These are phyloP conservation scores for Cercophora newfieldiana DNA, from an alignment of 495 filamentous ascomycete species.

Conservation along the genomic window DNA sequence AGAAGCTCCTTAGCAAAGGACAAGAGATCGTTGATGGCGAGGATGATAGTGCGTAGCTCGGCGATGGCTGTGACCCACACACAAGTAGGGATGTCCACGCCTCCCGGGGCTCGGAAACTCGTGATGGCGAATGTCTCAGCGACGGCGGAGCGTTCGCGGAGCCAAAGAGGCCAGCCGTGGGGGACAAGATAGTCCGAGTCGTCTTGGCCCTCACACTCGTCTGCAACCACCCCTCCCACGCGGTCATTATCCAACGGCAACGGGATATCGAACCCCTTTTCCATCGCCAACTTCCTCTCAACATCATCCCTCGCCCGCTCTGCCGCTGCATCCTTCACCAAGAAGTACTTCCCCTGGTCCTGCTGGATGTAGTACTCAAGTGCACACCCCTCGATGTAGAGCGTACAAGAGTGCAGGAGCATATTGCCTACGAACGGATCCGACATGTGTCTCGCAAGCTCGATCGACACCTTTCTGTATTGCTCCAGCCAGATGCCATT, in stretches of 20 bases:
- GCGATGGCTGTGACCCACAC: slow-evolving; percentile 13
- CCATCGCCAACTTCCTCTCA: neutral
- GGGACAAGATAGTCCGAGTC: slow-evolving; percentile 2
- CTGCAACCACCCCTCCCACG: neutral
- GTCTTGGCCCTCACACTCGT: neutral
- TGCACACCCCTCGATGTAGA: slow-evolving; percentile 14
- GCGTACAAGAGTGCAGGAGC: slow-evolving; percentile 17
- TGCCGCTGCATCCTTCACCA: neutral
- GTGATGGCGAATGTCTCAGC: slow-evolving; percentile 15
- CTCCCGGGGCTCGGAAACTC: slow-evolving; percentile 9
- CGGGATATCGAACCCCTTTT: slow-evolving; percentile 8
- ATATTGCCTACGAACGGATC: slow-evolving; percentile 18
- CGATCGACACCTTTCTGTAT: slow-evolving; percentile 3
- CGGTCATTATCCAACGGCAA: slow-evolving; percentile 12
- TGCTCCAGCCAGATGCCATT: slow-evolving; percentile 12
- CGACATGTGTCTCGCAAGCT: slow-evolving; percentile 15
- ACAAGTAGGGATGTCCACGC: slow-evolving; percentile 11
- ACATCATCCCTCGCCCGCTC: slow-evolving; percentile 7
- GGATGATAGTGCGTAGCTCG: slow-evolving; percentile 15
- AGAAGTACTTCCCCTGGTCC: slow-evolving; percentile 9
- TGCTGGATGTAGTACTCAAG: slow-evolving; percentile 15
- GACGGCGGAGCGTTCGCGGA: slow-evolving; percentile 11
- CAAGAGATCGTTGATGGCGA: slow-evolving; percentile 15
- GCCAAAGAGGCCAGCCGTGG: slow-evolving; percentile 15
- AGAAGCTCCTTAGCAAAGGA: slow-evolving; percentile 20